Evolutionary conservation across 371 early-diverging fungal species (phyloP).

Genomic region (Chytridiales sp.): DNA sequence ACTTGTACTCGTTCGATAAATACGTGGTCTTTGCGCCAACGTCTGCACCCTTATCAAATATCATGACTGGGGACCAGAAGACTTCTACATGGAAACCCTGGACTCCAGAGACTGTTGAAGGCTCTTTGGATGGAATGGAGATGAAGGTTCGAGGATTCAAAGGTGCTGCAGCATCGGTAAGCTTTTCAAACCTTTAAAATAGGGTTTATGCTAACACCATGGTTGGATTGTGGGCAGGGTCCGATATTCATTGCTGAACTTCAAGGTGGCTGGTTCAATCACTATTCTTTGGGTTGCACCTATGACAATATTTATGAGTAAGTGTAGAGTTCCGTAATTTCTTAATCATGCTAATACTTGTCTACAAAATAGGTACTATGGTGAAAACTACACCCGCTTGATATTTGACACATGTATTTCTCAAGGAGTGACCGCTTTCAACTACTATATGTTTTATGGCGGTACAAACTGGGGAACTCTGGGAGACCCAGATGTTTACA

Average conservation of each 20-base stretch:
- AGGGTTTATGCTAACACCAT: too few relatives aligned
- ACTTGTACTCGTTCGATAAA: constrained; percentile 79
- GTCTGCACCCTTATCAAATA: constrained; percentile 14
- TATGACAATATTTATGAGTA: constrained; percentile 63
- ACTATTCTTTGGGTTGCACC: constrained; percentile 63
- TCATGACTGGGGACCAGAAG: background rate
- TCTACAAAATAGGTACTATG: constrained; percentile 73
- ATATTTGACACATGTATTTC: constrained; percentile 64
- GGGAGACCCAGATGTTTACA: constrained; percentile 74
- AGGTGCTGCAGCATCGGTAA: constrained; percentile 55
- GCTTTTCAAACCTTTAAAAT: constrained; percentile 24
- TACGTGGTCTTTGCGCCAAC: constrained; percentile 58
- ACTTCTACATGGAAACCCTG: constrained; percentile 50
- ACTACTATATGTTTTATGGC: constrained; percentile 77
- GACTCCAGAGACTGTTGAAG: constrained; percentile 58
- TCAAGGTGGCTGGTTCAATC: constrained; percentile 83
- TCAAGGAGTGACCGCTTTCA: constrained; percentile 69
- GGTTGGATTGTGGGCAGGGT: constrained; percentile 39
- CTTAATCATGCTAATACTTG: constrained; percentile 26
- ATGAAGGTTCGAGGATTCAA: constrained; percentile 71
- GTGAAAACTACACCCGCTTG: constrained; percentile 66
- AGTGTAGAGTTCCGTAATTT: constrained; percentile 5
- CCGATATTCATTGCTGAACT: constrained; percentile 79
- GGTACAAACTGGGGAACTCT: constrained; percentile 84
- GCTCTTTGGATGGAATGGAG: constrained; percentile 65